phyloP scores from a whole-genome alignment of 352 stramenopile genomes.

The Phytophthora melonis region DNA sequence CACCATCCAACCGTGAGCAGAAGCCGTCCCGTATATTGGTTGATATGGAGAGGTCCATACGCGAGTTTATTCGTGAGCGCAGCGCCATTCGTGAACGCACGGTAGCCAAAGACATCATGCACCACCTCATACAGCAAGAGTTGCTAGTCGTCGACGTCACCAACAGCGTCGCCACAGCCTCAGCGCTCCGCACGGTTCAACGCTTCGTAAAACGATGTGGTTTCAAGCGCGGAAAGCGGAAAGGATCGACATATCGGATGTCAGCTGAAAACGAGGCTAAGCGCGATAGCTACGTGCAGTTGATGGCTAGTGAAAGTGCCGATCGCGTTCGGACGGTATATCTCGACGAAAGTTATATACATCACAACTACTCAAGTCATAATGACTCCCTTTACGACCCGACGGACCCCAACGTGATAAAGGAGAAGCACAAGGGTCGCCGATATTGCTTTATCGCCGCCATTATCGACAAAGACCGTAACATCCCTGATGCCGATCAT shows the following conservation, averaged over 20 bases:
- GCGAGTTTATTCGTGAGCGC: neutral
- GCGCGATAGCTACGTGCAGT: neutral
- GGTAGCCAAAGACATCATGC: neutral
- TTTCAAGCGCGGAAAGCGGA: neutral
- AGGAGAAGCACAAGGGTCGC: too few relatives aligned
- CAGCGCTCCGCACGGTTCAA: neutral
- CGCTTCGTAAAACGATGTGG: neutral
- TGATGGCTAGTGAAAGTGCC: neutral
- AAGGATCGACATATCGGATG: neutral
- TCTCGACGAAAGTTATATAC: neutral
- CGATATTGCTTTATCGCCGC: neutral
- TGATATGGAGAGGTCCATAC: neutral
- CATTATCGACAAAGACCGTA: neutral
- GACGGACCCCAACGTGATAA: too few relatives aligned
- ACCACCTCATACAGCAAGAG: neutral
- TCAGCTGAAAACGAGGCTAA: neutral
- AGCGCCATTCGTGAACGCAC: neutral
- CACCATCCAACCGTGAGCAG: neutral
- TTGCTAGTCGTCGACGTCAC: neutral
- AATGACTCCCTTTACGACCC: neutral
- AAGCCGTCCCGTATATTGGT: neutral
- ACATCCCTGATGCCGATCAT: neutral
- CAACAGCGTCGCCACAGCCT: neutral
- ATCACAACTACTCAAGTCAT: neutral
- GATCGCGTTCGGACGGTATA: neutral